phyloP scores from a whole-genome alignment of 768 basidiomycete species.

The Gelatoporia subvermispora region DNA sequence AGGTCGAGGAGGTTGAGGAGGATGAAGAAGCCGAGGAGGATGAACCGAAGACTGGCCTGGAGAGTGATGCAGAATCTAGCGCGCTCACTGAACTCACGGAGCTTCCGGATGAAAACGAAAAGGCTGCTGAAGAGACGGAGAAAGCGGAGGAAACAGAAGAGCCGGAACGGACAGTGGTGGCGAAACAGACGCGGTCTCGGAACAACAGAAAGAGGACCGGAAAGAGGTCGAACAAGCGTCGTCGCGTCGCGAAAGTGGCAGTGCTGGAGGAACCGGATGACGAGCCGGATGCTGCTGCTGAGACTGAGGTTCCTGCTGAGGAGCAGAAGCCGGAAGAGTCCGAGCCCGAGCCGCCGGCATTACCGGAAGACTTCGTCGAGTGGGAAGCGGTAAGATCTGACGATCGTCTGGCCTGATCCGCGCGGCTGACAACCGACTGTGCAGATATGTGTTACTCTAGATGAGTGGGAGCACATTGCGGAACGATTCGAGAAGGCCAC shows the following conservation, averaged over 20 bases:
- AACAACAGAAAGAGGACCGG: neutral
- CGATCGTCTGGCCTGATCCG: neutral
- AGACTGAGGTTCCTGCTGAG: slow-evolving; percentile 6
- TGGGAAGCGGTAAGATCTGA: slow-evolving; percentile 78
- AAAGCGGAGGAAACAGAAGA: neutral
- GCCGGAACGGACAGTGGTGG: too few relatives aligned
- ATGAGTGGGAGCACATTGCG: slow-evolving; percentile 81
- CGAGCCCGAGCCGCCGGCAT: slow-evolving; percentile 13
- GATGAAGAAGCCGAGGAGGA: slow-evolving; percentile 6
- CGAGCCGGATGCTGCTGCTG: neutral
- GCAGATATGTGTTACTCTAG: slow-evolving; percentile 77
- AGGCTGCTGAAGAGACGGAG: slow-evolving; percentile 6
- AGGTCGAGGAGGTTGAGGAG: slow-evolving; percentile 18
- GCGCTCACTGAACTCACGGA: slow-evolving; percentile 74
- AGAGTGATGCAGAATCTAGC: slow-evolving; percentile 63
- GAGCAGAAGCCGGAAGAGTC: slow-evolving; percentile 17
- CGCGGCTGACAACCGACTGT: neutral
- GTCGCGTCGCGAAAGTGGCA: neutral
- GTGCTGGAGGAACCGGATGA: neutral
- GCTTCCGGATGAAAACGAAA: slow-evolving; percentile 17
- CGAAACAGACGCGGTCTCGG: slow-evolving; percentile 1
- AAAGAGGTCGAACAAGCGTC: neutral
- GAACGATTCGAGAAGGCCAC: slow-evolving; percentile 71
- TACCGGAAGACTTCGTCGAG: slow-evolving; percentile 62
- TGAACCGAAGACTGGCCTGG: slow-evolving; percentile 45